Evolutionary conservation across 192 early-diverging fungal genomes (phyloP), one percentile per base, ranked within the genome.

Genomic region (Rhizoclosmatium sp.): DNA sequence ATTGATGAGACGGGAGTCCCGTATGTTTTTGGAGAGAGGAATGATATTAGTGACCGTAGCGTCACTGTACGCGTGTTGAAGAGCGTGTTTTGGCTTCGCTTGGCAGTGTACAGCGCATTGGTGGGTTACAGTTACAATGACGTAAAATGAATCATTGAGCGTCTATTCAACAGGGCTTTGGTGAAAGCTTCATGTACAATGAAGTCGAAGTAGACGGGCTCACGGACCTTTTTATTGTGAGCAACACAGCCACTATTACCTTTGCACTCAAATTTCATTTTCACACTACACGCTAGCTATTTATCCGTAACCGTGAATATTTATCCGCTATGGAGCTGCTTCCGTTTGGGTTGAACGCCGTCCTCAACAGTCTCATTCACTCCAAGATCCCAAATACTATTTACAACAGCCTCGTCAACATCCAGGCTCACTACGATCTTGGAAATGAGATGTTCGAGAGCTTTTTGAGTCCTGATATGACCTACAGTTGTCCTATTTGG

Each of bases 401-500:
- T 65, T 70, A 85, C 44, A 93, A 92, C 77, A 69, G 88, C 0
- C 71, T 87, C 7, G 81, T 65, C 80, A 93, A 93, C 72, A 89
- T 93, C 49, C 85, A 83, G 4, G 92, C 92, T 7, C 93, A 93
- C 81, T 93, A 93, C 81, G 93, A 93, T 75, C 84, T 93, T 61
- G 90, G 89, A 51, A 93, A 93, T 80, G 92, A 92, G 41, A 89
- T 93, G 89, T 93, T 93, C 85, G 87, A 86, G 14, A 78, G 79
- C 51, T 93, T 93, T 48, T 81, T 93, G 62, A 90, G 91, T 80
- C 79, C 83, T 2, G 86, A 88, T 44, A 92, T 93, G 92, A 93
- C 87, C 14, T 93, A 93, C 84, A 92, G 90, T 10, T 91, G 91
- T 65, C 92, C 90, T n/a, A 84, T 92, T 42, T 93, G 91, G 89